Percentiles rank a stretch among this genome's conserved stretches.
Conservation (phyloP, 2,329 filamentous ascomycete genomes). For the Aspergillus fijiensis region DNA sequence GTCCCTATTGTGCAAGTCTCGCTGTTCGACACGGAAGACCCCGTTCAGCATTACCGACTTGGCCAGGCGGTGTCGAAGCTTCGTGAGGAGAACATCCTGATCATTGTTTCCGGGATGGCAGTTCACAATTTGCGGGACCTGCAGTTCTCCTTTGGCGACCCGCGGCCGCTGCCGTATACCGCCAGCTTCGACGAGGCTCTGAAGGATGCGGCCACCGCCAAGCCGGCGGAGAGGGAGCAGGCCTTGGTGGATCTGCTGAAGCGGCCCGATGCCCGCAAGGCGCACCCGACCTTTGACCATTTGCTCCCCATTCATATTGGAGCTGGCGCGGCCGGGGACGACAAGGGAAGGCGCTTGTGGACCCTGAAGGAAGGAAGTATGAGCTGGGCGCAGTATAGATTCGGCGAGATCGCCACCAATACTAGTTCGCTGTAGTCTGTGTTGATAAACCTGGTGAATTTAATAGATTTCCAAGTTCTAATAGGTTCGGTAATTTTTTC, state of each 20-base stretch:
- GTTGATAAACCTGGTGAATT: neutral
- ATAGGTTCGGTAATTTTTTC: constrained; percentile 15
- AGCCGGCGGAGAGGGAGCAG: constrained; percentile 44
- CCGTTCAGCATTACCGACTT: constrained; percentile 65
- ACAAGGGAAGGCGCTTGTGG: constrained; percentile 49
- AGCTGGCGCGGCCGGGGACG: constrained; percentile 55
- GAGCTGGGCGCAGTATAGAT: constrained; percentile 57
- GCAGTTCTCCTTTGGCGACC: constrained; percentile 46
- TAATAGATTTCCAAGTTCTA: neutral
- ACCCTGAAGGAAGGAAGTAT: constrained; percentile 52
- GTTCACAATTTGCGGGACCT: constrained; percentile 67
- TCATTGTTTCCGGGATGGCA: constrained; percentile 73
- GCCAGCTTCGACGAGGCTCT: constrained; percentile 67
- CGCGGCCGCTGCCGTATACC: constrained; percentile 55
- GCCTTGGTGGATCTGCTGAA: constrained; percentile 49
- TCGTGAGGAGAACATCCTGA: constrained; percentile 65
- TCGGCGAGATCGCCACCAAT: constrained; percentile 40
- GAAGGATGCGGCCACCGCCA: constrained; percentile 60
- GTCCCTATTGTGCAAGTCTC: constrained; percentile 73
- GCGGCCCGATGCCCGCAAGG: constrained; percentile 56
- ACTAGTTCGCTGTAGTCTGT: constrained; percentile 25
- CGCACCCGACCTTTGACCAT: constrained; percentile 66
- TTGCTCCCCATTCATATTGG: constrained; percentile 60
- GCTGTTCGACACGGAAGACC: constrained; percentile 64
- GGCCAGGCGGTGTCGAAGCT: constrained; percentile 66